These are phyloP conservation scores for Articulospora tetracladia DNA, from an alignment of 495 filamentous ascomycete species.

Conservation along the genomic window DNA sequence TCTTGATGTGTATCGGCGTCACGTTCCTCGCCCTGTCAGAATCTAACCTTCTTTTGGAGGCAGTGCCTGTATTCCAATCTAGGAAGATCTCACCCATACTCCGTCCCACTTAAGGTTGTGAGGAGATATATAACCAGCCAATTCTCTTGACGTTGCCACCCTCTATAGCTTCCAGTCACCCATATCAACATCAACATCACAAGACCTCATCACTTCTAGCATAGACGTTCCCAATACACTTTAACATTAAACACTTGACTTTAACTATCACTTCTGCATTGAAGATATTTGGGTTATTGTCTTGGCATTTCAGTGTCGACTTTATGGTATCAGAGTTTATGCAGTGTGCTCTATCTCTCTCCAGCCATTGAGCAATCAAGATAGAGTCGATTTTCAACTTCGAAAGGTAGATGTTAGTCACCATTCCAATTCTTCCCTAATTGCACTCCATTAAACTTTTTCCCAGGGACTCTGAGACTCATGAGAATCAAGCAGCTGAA, in stretches of 20 bases:
- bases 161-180: background rate
- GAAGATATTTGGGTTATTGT: background rate
- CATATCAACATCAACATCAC: background rate
- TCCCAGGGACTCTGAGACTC: conserved; percentile 17
- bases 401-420: conserved; percentile 19
- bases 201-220: background rate
- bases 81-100: conserved; percentile 3
- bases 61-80: conserved; percentile 19
- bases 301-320: background rate
- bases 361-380: conserved; percentile 2
- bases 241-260: background rate
- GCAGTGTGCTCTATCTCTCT: background rate
- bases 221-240: background rate
- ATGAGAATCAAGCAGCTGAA: conserved; percentile 18
- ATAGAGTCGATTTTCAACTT: background rate
- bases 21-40: conserved; percentile 22
- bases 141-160: background rate
- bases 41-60: conserved; percentile 22
- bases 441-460: background rate
- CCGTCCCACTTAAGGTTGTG: conserved; percentile 5
- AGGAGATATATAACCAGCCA: conserved; percentile 11
- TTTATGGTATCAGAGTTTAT: background rate
- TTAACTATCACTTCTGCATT: background rate
- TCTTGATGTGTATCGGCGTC: conserved; percentile 15
- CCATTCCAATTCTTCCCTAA: background rate